Evolutionary conservation across 2,329 filamentous ascomycete species (phyloP).

Genomic region (Cercospora sesami): DNA sequence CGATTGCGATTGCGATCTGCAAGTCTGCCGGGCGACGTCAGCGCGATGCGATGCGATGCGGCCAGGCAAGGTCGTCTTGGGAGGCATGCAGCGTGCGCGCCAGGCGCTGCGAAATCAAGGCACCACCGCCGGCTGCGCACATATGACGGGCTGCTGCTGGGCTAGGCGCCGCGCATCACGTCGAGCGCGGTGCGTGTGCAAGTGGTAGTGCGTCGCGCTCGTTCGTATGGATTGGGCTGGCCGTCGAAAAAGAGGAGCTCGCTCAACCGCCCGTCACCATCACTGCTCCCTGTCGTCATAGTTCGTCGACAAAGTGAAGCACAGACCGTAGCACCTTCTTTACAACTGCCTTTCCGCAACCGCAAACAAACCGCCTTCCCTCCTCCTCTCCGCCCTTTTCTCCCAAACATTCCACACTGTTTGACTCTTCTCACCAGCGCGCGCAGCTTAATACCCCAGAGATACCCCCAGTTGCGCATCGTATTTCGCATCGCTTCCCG

Average conservation of each 20-base stretch:
- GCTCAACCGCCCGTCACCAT: not conserved
- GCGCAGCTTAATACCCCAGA: conserved; percentile 15
- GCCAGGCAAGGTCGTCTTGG: not conserved
- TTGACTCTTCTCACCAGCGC: conserved; percentile 2
- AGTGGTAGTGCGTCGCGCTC: no score
- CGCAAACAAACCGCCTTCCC: not conserved
- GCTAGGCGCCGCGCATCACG: not conserved
- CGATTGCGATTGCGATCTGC: conserved; percentile 12
- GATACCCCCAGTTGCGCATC: conserved; percentile 15
- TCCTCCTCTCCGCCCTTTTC: not conserved
- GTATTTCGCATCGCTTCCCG: conserved; percentile 11
- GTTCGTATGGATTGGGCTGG: not conserved
- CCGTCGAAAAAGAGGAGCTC: not conserved
- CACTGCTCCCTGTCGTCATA: not conserved
- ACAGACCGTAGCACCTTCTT: not conserved
- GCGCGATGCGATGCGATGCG: not conserved
- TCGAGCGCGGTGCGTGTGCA: not conserved
- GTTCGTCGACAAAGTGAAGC: not conserved
- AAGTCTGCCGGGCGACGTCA: not conserved
- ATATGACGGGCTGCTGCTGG: conserved; percentile 1
- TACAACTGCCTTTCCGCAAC: conserved; percentile 1
- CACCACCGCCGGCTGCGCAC: not conserved
- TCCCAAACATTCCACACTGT: not conserved
- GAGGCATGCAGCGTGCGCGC: not conserved
- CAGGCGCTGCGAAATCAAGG: conserved; percentile 6